These are phyloP conservation scores for Fraxinus cuspidata DNA, from an alignment of 257 asterid genomes.

Conservation along the genomic window DNA sequence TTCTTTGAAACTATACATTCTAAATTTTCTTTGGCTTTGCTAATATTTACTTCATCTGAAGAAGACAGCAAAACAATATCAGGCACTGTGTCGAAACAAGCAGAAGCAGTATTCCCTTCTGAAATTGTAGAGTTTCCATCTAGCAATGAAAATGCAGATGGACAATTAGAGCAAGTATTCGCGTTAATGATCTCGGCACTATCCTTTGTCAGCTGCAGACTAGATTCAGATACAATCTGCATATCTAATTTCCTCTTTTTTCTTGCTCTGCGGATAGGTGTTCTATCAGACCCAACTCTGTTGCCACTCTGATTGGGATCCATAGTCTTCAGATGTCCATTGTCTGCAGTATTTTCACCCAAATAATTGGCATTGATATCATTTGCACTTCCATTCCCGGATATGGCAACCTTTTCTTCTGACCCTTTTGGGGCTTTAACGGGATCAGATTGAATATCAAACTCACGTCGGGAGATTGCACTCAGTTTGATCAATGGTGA, in stretches of 20 bases:
- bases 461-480: slow-evolving; percentile 20
- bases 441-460: slow-evolving; percentile 31
- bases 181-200: slow-evolving; percentile 15
- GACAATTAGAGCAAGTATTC: slow-evolving; percentile 19
- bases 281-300: slow-evolving; percentile 24
- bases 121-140: slow-evolving; percentile 24
- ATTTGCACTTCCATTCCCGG: slow-evolving; percentile 28
- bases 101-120: slow-evolving; percentile 18
- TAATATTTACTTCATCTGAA: slow-evolving; percentile 12
- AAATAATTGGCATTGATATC: slow-evolving; percentile 19
- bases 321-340: slow-evolving; percentile 20
- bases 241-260: slow-evolving; percentile 38
- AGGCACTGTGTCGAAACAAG: slow-evolving; percentile 13
- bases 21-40: slow-evolving; percentile 23
- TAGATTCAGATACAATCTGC: slow-evolving; percentile 16
- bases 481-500: slow-evolving; percentile 31
- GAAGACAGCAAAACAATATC: slow-evolving; percentile 24
- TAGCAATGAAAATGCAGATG: slow-evolving; percentile 20
- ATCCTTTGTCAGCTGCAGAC: slow-evolving; percentile 27
- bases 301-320: slow-evolving; percentile 24
- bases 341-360: slow-evolving; percentile 23
- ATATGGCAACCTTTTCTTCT: slow-evolving; percentile 28
- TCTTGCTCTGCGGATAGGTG: slow-evolving; percentile 30
- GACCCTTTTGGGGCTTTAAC: slow-evolving; percentile 33
- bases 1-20: slow-evolving; percentile 25